Evolutionary conservation across 495 filamentous ascomycete genomes (phyloP), one percentile per base, ranked within the genome.

Genomic region (Tuber borchii): DNA sequence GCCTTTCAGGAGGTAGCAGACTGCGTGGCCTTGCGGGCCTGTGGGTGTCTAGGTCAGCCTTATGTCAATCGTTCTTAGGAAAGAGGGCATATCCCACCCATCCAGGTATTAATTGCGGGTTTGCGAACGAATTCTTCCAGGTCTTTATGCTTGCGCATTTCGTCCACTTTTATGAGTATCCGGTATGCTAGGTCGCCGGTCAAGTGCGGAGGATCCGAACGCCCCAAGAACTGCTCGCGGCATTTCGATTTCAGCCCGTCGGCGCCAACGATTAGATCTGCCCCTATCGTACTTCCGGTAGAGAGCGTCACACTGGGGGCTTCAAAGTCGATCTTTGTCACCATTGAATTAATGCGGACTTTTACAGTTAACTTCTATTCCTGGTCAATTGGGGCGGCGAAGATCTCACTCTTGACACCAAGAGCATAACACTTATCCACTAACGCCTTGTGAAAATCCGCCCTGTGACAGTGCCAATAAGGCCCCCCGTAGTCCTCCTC

Each of bases 41-140:
- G 71, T 73, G 69, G n/a, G n/a, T 31, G 22, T 61, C n/a, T 61
- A 9, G 51, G 51, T 61, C n/a, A 61, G 51, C n/a, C 51, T n/a
- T 26, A 10, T 26, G 51, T 61, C 51, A 61, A 26, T 61, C n/a
- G 51, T 61, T 26, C 56, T 31, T 2, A 12, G 6, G 56, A 19
- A 17, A 4, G 56, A 34, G 56, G 56, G 20, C 26, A 37, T 40
- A 40, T 45, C 71, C 20, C 31, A 0, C 92, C 91, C 42, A 92
- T 81, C 92, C 92, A 93, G 79, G 92, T 90, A 75, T 92, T 87
- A 20, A 92, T 90, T 22, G 87, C 86, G 0, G 90, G 87, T 31
- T 88, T 84, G 10, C 80, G 71, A 0, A 90, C 85, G 75, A 86
- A 83, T 69, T 85, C 73, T 26, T 71, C 73, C 2, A 90, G 80